Conservation (phyloP, 164 flowering plant genomes). For the Santalum album region DNA sequence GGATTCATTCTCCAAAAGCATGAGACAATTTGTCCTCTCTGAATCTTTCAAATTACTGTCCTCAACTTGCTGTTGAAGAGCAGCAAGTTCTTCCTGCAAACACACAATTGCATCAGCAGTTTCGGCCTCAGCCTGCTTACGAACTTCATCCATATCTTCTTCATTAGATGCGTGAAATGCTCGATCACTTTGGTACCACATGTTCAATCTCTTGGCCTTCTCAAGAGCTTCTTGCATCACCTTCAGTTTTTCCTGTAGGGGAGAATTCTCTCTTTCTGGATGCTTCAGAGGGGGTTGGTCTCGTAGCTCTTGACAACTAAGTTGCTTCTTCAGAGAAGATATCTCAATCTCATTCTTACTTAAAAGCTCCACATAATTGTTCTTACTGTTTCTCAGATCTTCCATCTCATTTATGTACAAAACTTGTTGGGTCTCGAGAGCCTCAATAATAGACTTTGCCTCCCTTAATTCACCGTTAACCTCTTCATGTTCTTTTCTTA, state of each 20-base stretch:
- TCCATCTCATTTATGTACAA: constrained; percentile 64
- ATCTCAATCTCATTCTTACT: constrained; percentile 49
- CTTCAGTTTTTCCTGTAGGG: constrained; percentile 51
- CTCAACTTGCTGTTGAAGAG: constrained; percentile 67
- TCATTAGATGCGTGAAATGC: constrained; percentile 52
- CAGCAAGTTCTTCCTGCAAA: constrained; percentile 75
- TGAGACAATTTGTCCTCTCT: constrained; percentile 30
- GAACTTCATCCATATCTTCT: constrained; percentile 74
- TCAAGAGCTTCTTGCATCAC: constrained; percentile 87
- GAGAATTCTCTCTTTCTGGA: constrained; percentile 27
- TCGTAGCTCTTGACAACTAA: constrained; percentile 22
- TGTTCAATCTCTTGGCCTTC: constrained; percentile 60
- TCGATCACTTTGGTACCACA: constrained; percentile 54
- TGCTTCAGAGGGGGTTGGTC: constrained; percentile 18
- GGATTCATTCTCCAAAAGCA: constrained; percentile 32
- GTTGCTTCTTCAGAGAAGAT: constrained; percentile 34
- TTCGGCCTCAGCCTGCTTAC: constrained; percentile 88
- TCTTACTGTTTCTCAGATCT: constrained; percentile 36
- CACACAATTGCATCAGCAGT: constrained; percentile 95
- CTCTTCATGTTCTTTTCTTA: constrained; percentile 35
- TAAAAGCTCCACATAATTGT: constrained; percentile 32
- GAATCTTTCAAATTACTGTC: constrained; percentile 42
- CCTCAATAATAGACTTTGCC: constrained; percentile 70
- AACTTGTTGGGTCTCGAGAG: constrained; percentile 81
- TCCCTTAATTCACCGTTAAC: constrained; percentile 36